Percentiles rank a stretch among this genome's conserved stretches.
These are phyloP conservation scores for Vaccinium corymbosum DNA, from an alignment of 148 eudicot genomes.

Conservation along the genomic window DNA sequence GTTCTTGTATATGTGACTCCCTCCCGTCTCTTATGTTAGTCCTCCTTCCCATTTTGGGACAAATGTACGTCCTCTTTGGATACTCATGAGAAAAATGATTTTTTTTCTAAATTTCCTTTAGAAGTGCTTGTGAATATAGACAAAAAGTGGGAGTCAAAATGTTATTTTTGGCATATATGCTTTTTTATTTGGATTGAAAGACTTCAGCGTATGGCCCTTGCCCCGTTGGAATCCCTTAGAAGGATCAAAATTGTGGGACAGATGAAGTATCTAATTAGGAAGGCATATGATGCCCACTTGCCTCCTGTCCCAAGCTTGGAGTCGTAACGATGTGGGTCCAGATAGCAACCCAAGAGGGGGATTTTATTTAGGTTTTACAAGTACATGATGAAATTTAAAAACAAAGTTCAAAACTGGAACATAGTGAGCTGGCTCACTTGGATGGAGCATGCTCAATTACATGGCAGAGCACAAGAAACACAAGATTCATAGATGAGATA, in stretches of 20 bases:
- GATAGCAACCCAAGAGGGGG: too few species aligned
- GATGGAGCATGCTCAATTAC: too few species aligned
- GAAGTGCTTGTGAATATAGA: background rate
- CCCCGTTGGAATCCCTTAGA: too few species aligned
- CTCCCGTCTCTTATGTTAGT: background rate
- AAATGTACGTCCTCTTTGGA: background rate
- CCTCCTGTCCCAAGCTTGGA: background rate
- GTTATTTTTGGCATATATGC: background rate
- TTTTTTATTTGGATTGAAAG: background rate
- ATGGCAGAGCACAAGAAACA: too few species aligned
- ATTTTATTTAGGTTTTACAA: too few species aligned
- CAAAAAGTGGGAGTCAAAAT: background rate
- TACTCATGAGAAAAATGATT: background rate
- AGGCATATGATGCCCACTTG: background rate
- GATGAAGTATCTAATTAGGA: background rate
- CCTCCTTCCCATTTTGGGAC: background rate
- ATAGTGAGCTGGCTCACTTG: too few species aligned
- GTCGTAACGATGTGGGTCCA: background rate
- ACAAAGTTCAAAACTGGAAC: too few species aligned
- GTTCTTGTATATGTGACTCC: background rate
- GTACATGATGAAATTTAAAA: too few species aligned
- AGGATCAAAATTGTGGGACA: too few species aligned
- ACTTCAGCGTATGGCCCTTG: too few species aligned
- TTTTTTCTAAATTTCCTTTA: background rate
- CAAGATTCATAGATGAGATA: too few species aligned